Conservation (phyloP, 164 flowering plant species). For the Platanus orientalis region DNA sequence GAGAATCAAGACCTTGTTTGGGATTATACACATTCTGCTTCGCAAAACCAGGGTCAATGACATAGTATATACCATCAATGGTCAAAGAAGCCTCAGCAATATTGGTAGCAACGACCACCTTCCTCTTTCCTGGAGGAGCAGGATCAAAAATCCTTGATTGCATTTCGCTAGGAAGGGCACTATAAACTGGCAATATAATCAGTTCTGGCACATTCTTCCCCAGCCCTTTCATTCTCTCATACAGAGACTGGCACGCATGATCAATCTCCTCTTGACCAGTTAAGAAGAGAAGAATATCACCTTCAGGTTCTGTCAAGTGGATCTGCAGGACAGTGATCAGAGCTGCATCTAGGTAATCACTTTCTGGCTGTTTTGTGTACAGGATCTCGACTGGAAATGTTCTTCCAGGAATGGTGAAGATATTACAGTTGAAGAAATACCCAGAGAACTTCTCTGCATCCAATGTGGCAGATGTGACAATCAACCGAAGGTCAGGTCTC, state of each 20-base stretch:
- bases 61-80: conserved; percentile 87
- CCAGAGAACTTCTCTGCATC: conserved; percentile 97
- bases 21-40: conserved; percentile 95
- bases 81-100: conserved; percentile 96
- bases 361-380: conserved; percentile 94
- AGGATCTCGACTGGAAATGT: conserved; percentile 91
- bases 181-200: conserved; percentile 80
- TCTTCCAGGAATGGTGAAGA: conserved; percentile 89
- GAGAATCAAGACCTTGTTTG: conserved; percentile 83
- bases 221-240: conserved; percentile 87
- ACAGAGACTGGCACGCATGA: conserved; percentile 84
- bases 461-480: conserved; percentile 89
- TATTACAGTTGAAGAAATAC: conserved; percentile 81
- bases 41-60: conserved; percentile 92
- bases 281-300: conserved; percentile 79
- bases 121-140: conserved; percentile 91
- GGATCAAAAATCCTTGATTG: conserved; percentile 90
- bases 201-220: conserved; percentile 83
- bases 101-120: conserved; percentile 92
- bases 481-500: conserved; percentile 77
- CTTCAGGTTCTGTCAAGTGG: conserved; percentile 93
- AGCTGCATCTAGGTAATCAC: conserved; percentile 86
- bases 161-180: conserved; percentile 97
- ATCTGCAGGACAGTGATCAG: conserved; percentile 87
- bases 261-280: conserved; percentile 96